phyloP scores from a whole-genome alignment of 1,284 basidiomycete genomes.

The Ustilago cynodontis region DNA sequence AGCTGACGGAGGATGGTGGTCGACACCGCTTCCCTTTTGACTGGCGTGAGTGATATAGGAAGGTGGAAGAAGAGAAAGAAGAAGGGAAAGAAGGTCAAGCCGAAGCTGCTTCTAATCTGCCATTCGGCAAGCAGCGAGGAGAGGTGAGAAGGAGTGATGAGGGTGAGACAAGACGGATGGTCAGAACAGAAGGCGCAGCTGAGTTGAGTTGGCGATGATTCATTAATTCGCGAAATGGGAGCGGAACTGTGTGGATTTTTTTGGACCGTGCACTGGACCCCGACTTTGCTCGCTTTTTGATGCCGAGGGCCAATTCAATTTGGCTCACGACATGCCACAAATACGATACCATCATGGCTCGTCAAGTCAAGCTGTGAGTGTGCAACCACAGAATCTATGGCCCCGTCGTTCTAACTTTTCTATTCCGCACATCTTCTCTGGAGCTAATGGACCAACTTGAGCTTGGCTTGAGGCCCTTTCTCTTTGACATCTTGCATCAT shows the following conservation, averaged over 20 bases:
- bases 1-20: neutral
- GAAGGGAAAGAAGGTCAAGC: neutral
- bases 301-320: constrained; percentile 8
- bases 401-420: constrained; percentile 45
- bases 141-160: neutral
- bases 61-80: neutral
- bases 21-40: constrained; percentile 13
- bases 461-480: too few species aligned
- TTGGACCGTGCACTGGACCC: constrained; percentile 22
- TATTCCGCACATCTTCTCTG: constrained; percentile 43
- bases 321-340: too few species aligned
- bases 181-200: neutral
- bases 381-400: neutral
- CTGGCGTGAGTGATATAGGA: neutral
- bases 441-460: constrained; percentile 41
- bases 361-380: too few species aligned
- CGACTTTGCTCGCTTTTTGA: constrained; percentile 3
- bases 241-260: neutral
- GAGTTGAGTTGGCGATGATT: neutral
- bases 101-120: neutral
- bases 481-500: constrained; percentile 6
- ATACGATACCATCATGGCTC: too few species aligned
- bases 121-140: too few species aligned
- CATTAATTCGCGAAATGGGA: neutral
- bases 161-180: neutral